Base-by-base conservation (phyloP, 805 yeast species). In the Scheffersomyces amazonensis region DNA sequence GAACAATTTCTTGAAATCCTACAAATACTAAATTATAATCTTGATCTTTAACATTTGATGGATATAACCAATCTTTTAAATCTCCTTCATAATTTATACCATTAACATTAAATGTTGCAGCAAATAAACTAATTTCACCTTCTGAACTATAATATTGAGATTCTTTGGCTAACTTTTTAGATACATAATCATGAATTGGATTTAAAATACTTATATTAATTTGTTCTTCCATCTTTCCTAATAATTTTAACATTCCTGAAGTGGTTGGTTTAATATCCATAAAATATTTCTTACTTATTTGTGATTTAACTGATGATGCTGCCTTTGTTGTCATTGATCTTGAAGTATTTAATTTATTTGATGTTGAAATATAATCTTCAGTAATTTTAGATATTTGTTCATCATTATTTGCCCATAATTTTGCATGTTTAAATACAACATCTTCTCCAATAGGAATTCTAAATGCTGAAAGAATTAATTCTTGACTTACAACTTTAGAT, bases 1-100 rank as follows among this genome's bases (percentile, higher is more conserved):
- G 97, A 10, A 56, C 65, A 23, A 90, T 81, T 52, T 93, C 99
- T 58, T 93, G 96, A 27, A 93, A 67, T 2, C 96, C 98, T 44
- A 93, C 71, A 1, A 83, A 83, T 16, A 87, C 80, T 2, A 90
- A 58, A 51, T 91, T 96, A 25, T 85, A 78, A 54, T 52, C n/a
- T 57, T 57, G 4, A 6, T 29, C 22, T 5, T 11, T 4, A 8
- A n/a, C 3, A 31, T 60, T 50, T 0, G 52, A 36, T 0, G 82
- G 81, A 42, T 68, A 76, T 3, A 78, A 31, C 72, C 80, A 73
- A 5, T 56, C 50, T 5, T 52, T 49, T 7, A 77, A 53, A 44
- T 65, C 67, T 1, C 69, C 76, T 10, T 70, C 69, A 38, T 54
- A 61, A 24, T 60, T 47, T n/a, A 63, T 59, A 0, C 79, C 82